A percentile compares a stretch with the other conserved stretches of the same genome.
phyloP scores from a whole-genome alignment of 495 filamentous ascomycete genomes.

The Podospora pseudopauciseta region DNA sequence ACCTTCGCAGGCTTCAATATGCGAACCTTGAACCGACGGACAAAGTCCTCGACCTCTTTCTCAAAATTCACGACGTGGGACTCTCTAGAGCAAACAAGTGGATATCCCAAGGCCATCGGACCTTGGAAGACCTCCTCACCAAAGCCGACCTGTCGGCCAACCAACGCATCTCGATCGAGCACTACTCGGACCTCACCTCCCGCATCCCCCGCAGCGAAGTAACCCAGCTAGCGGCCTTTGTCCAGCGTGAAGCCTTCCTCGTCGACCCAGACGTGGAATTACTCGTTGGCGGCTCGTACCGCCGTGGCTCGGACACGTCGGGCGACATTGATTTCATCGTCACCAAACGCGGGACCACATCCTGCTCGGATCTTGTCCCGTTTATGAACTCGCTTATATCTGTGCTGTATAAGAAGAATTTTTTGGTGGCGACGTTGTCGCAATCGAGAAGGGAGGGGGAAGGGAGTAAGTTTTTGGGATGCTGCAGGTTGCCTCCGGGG shows the following conservation, averaged over 20 bases:
- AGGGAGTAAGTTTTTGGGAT: slow-evolving; percentile 83
- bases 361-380: slow-evolving; percentile 56
- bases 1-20: slow-evolving; percentile 67
- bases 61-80: slow-evolving; percentile 79
- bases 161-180: slow-evolving; percentile 75
- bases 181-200: slow-evolving; percentile 75
- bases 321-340: slow-evolving; percentile 87
- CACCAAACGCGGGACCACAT: slow-evolving; percentile 61
- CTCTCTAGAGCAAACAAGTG: slow-evolving; percentile 66
- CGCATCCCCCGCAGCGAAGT: slow-evolving; percentile 83
- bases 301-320: slow-evolving; percentile 68
- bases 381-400: slow-evolving; percentile 67
- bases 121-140: slow-evolving; percentile 64
- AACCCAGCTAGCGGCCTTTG: slow-evolving; percentile 61
- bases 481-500: slow-evolving; percentile 58
- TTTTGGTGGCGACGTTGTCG: slow-evolving; percentile 52
- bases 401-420: slow-evolving; percentile 55
- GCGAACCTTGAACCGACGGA: slow-evolving; percentile 63
- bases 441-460: slow-evolving; percentile 28
- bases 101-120: slow-evolving; percentile 72
- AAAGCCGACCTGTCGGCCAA: slow-evolving; percentile 66
- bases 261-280: slow-evolving; percentile 61
- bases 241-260: slow-evolving; percentile 56
- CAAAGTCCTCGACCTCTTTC: slow-evolving; percentile 60
- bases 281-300: slow-evolving; percentile 80